Evolutionary conservation across 495 filamentous ascomycete species (phyloP), one percentile per base, ranked within the genome.

Genomic region (Parachaetomium inaequale): DNA sequence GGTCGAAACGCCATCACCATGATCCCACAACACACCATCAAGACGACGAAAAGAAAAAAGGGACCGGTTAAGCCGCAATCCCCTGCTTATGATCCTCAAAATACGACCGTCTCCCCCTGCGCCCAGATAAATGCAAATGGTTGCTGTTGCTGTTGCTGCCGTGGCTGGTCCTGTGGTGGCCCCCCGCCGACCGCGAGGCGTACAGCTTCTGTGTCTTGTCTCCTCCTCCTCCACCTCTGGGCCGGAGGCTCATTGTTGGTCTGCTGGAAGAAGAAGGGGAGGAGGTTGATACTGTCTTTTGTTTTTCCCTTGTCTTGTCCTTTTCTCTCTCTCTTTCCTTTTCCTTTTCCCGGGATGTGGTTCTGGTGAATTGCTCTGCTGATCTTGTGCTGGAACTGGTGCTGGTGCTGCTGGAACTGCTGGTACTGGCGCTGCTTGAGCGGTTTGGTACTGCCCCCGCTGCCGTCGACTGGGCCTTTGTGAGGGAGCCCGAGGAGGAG

Each of bases 41-140:
- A 15, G 25, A 52, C 14, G 6, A 52, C 32, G 47, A 31, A 29
- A 15, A 4, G 31, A 17, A 51, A 26, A 54, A 32, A 7, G 2
- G n/a, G 34, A 12, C 40, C 40, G n/a, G 43, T 59, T 40, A 69
- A 0, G 65, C 67, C 15, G 62, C 51, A 42, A 69, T 67, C 56
- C 62, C 67, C 31, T 65, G 62, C 49, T 65, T 69, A 0, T 58
- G 55, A 4, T 63, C 42, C 50, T 61, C 52, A 19, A 55, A 56
- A 40, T 38, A 62, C n/a, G n/a, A n/a, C 21, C 59, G 59, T 19
- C 59, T 45, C 4, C 64, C 43, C 26, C 67, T 56, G 19, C 63
- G 36, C 29, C 62, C 58, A 4, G 65, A 67, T 17, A 69, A 49
- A 38, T 69, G 67, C n/a, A 69, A 23, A 34, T 66, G 61, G 40